A percentile compares a stretch with the other conserved stretches of the same genome.
These are phyloP conservation scores for Trichoderma brevicompactum DNA, from an alignment of 2,329 filamentous ascomycete species.

Conservation along the genomic window DNA sequence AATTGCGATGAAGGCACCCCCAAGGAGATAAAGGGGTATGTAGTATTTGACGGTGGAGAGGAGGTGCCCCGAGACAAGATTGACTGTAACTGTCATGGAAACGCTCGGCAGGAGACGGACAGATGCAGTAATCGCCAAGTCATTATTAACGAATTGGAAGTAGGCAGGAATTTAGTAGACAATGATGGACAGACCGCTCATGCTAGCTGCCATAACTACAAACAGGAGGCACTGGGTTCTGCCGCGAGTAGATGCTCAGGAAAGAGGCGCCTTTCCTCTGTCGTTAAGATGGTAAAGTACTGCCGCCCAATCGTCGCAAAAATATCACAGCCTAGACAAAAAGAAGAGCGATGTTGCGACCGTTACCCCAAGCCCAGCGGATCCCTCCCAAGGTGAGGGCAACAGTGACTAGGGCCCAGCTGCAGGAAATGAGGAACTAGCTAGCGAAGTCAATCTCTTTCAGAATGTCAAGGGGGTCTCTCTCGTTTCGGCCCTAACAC, in stretches of 20 bases:
- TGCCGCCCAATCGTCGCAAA: background rate
- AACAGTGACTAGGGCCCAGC: slow-evolving; percentile 42
- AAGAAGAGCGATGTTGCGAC: slow-evolving; percentile 50
- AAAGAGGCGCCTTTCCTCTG: no score
- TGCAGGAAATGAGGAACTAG: background rate
- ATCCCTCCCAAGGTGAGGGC: slow-evolving; percentile 54
- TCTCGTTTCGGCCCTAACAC: no score
- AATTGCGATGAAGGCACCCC: slow-evolving; percentile 22
- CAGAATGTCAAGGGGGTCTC: no score
- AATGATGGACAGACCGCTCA: slow-evolving; percentile 21
- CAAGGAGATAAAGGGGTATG: slow-evolving; percentile 16
- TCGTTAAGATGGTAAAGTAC: background rate
- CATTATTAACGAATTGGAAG: slow-evolving; percentile 27
- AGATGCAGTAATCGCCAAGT: slow-evolving; percentile 22
- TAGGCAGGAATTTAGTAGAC: slow-evolving; percentile 29
- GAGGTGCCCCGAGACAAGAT: slow-evolving; percentile 1
- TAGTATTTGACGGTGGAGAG: slow-evolving; percentile 21
- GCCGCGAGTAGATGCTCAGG: background rate
- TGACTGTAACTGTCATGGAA: background rate
- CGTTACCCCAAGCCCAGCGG: slow-evolving; percentile 49
- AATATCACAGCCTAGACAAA: slow-evolving; percentile 46
- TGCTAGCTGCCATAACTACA: no score
- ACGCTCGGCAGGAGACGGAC: slow-evolving; percentile 25
- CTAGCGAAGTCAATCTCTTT: slow-evolving; percentile 44
- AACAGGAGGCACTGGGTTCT: background rate